These are phyloP conservation scores for Exophiala aquamarina DNA, from an alignment of 2,329 filamentous ascomycete genomes.

Conservation along the genomic window DNA sequence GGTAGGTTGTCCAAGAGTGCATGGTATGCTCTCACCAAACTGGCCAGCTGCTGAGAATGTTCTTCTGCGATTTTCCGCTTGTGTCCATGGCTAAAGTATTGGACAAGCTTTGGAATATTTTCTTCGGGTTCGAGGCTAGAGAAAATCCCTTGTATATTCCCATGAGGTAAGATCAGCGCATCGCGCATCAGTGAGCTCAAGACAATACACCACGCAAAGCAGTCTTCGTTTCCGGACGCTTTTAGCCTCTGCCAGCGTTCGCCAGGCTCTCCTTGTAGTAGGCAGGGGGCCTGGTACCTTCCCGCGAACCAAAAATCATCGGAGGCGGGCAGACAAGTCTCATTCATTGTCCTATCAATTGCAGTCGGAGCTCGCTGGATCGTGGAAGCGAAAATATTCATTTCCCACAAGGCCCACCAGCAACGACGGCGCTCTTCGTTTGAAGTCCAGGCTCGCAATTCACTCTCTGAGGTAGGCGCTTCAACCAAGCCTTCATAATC, in stretches of 20 bases:
- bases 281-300: constrained; percentile 26
- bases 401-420: constrained; percentile 1
- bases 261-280: constrained; percentile 32
- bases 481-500: constrained; percentile 7
- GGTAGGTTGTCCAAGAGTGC: constrained; percentile 4
- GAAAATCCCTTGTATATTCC: neutral
- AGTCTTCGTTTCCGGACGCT: constrained; percentile 32
- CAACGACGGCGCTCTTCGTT: constrained; percentile 27
- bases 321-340: constrained; percentile 36
- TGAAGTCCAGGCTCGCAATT: constrained; percentile 22
- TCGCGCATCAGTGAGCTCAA: constrained; percentile 40
- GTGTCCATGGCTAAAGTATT: constrained; percentile 3
- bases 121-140: neutral
- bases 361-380: constrained; percentile 38
- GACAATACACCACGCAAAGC: constrained; percentile 39
- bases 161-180: constrained; percentile 28
- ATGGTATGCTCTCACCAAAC: constrained; percentile 5
- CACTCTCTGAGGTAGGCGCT: constrained; percentile 10
- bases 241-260: constrained; percentile 35
- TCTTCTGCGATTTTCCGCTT: neutral
- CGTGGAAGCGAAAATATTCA: constrained; percentile 41
- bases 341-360: constrained; percentile 36
- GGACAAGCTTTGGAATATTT: constrained; percentile 4
- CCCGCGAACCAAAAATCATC: constrained; percentile 36
- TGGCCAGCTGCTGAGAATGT: neutral